Base-by-base conservation (phyloP, 192 early-diverging fungal species). In the Linnemannia schmuckeri region DNA sequence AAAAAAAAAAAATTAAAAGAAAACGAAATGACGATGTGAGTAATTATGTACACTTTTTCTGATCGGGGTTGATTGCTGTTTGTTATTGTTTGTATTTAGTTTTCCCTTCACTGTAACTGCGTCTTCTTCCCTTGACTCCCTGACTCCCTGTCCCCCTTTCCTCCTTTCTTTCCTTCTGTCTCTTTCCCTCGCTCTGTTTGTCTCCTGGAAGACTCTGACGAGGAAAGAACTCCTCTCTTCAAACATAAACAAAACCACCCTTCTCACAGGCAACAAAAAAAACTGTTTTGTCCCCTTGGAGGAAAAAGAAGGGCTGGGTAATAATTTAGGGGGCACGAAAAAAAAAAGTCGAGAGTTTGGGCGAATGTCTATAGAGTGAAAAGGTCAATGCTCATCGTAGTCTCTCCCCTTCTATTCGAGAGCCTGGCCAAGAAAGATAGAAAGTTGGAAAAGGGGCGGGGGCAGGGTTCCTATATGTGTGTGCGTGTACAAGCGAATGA, bases 291-390 rank as follows among this genome's bases (percentile, higher is more conserved):
- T 27, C 33, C 57, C 57, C 1, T 30, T 66, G 61, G 55, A 61
- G 22, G 49, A 52, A 52, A 22, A 22, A 17, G 20, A 52, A 24
- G 3, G 55, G 6, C 24, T 3, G 7, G 61, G 4, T 66, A 27
- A 30, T 63, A 66, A 66, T 66, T 66, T 66, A 66, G 61, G 61
- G 61, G 61, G 22, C 55, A 27, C 55, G 12, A 33, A 30, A 6
- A 61, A 42, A 13, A 22, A 7, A 42, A 72, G 41, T 44, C 3
- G 72, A 17, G 27, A 0, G 13, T 15, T 73, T 33, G 46, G 72
- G 72, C 44, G 72, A 73, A 33, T 73, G n/a, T 73, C 57, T 30
- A 27, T 63, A 27, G 57, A 24, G 54, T n/a, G 57, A 63, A 63
- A 63, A 13, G 61, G 61, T 66, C 30, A 15, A 66, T 33, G 61